phyloP scores from a whole-genome alignment of 441 rosid genomes.

The Hura crepitans region DNA sequence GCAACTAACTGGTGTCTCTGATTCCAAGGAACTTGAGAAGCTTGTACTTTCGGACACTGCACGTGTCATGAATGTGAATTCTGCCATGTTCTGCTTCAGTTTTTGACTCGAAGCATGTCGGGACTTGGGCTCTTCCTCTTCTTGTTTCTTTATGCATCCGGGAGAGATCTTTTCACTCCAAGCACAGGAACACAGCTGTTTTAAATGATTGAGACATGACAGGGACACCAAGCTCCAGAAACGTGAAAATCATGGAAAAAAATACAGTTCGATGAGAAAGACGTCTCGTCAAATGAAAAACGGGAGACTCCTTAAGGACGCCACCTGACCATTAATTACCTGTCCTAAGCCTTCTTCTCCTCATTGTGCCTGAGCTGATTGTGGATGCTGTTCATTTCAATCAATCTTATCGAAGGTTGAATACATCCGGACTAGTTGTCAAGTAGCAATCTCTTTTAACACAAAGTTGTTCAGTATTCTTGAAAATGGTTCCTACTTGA shows the following conservation, averaged over 20 bases:
- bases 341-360: too few species aligned
- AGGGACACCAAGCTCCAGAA: slow-evolving; percentile 57
- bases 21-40: slow-evolving; percentile 32
- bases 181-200: slow-evolving; percentile 64
- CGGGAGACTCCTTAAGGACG: too few species aligned
- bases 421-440: too few species aligned
- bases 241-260: slow-evolving; percentile 66
- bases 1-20: slow-evolving; percentile 4
- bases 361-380: too few species aligned
- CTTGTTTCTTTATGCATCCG: slow-evolving; percentile 18
- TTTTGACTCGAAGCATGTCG: slow-evolving; percentile 11
- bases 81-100: slow-evolving; percentile 18
- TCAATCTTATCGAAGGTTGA: too few species aligned
- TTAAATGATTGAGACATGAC: slow-evolving; percentile 61
- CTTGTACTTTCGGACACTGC: slow-evolving; percentile 24
- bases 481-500: too few species aligned
- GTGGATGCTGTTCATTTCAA: too few species aligned
- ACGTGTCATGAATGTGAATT: slow-evolving; percentile 8
- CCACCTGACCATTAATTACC: too few species aligned
- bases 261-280: too few species aligned
- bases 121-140: slow-evolving; percentile 15
- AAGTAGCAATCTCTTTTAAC: too few species aligned
- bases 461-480: too few species aligned
- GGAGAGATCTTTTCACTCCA: slow-evolving; percentile 43
- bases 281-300: too few species aligned